Evolutionary conservation across 106 monocot species (phyloP), one percentile per base, ranked within the genome.

Genomic region (Ottelia alismoides): DNA sequence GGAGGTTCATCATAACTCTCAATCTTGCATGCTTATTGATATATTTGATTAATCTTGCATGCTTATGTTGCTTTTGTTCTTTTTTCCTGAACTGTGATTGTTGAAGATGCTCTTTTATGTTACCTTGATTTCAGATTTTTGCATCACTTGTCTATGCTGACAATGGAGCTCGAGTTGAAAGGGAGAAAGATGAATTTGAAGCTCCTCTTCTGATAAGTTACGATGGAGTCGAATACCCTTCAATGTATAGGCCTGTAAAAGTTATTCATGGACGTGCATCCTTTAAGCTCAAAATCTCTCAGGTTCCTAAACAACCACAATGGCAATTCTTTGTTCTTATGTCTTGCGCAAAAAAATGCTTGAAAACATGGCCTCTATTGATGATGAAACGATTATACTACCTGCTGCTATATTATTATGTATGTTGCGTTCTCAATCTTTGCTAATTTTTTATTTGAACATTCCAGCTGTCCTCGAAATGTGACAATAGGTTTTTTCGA

Each of bases 141-240:
- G 87, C 92, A 62, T 83, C 87, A 57, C 87, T 92, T 62, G 63
- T 92, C 25, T 92, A 87, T 70, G 77, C 83, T 47, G 87, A 92
- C 55, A 79, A 70, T 75, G 74, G 77, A 53, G 21, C 65, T 20
- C 56, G 61, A 64, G 86, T 87, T 51, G 83, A 83, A 55, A 87
- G 75, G 70, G 46, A 62, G 43, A 57, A 56, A 40, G 80, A 92
- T 47, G 71, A 74, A 58, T 54, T 58, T 28, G 87, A 83, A 59
- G 74, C 73, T 65, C 83, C 92, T 25, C 67, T 92, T 45, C 35
- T 87, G 31, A 56, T 65, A 11, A 77, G 67, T 32, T 80, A 58
- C 75, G 87, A 92, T 69, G 92, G 92, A 45, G 28, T 79, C 56
- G 92, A 92, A 61, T 72, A 65, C 25, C 75, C 83, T 53, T 79